Base-by-base conservation (phyloP, 306 rosid species). In the Quillaja saponaria region DNA sequence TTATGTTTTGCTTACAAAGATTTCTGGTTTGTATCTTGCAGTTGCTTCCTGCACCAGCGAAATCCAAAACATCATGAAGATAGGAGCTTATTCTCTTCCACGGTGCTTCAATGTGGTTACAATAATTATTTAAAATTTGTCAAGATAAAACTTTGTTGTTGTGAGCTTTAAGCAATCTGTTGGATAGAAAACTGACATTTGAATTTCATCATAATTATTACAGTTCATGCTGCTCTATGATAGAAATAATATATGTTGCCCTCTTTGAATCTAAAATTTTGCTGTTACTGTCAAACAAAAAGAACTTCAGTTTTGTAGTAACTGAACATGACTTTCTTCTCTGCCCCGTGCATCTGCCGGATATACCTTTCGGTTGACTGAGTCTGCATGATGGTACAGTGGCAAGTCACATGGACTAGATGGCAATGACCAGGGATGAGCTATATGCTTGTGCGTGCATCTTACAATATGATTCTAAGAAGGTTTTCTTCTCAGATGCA, bases 31-130 rank as follows among this genome's bases (percentile, higher is more conserved):
- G 41, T 71, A 19, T 50, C 34, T 55, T 80, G 84, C 86, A 92
- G 98, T 81, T 88, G 78, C 96, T 88, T 69, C 96, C 98, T 17
- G 76, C 90, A 18, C 78, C 90, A 0, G 66, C 72, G 35, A 92
- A 88, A 73, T 70, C 95, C 53, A 92, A 92, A 77, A 48, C 87
- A 41, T 66, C 74, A 4, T 92, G 76, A 86, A 73, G 73, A 73
- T 25, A 59, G 72, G 56, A 60, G 67, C 58, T 50, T 14, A 16
- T 41, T 34, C n/a, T 39, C 68, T 40, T 49, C 63, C 31, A 6
- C 15, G 62, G 38, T 55, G 72, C 72, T 38, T 67, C 47, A 10
- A 39, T 71, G 75, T 52, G 54, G 49, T 67, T 31, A 56, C 37
- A 80, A 82, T 84, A 84, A 78, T 66, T 51, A 62, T 75, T 75